Conservation (phyloP, 768 basidiomycete species). For the Auriculariales sp. region DNA sequence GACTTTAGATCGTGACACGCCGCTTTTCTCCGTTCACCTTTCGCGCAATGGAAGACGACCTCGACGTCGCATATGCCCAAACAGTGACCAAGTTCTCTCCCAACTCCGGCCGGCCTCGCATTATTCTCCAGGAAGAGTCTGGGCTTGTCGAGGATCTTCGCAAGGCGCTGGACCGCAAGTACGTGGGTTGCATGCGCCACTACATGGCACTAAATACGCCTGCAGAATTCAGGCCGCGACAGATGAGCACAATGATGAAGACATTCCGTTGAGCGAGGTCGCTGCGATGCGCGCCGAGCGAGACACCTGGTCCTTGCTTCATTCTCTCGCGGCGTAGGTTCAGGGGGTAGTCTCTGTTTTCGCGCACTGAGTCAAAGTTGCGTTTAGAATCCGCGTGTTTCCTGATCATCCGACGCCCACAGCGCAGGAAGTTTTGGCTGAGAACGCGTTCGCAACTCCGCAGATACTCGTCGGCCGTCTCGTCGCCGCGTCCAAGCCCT, state of each 20-base stretch:
- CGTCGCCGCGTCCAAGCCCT: slow-evolving; percentile 48
- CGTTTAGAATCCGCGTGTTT: not conserved
- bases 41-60: not conserved
- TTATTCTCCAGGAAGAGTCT: not conserved
- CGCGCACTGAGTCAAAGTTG: not conserved
- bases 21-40: not conserved
- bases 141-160: not conserved
- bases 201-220: not conserved
- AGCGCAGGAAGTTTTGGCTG: slow-evolving; percentile 39
- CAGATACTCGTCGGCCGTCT: slow-evolving; percentile 61
- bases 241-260: not conserved
- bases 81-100: not conserved
- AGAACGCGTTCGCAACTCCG: slow-evolving; percentile 75
- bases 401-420: slow-evolving; percentile 20
- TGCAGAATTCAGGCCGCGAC: not conserved
- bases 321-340: slow-evolving; percentile 50
- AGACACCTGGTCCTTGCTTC: slow-evolving; percentile 71
- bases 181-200: not conserved
- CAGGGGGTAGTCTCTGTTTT: slow-evolving; percentile 25
- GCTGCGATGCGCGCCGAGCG: slow-evolving; percentile 57
- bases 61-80: not conserved
- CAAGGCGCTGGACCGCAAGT: not conserved
- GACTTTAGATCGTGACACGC: not conserved
- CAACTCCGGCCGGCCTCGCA: not conserved
- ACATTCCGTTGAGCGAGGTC: slow-evolving; percentile 27